These are phyloP conservation scores for Ephemerocybe angulata DNA, from an alignment of 768 basidiomycete genomes.

Conservation along the genomic window DNA sequence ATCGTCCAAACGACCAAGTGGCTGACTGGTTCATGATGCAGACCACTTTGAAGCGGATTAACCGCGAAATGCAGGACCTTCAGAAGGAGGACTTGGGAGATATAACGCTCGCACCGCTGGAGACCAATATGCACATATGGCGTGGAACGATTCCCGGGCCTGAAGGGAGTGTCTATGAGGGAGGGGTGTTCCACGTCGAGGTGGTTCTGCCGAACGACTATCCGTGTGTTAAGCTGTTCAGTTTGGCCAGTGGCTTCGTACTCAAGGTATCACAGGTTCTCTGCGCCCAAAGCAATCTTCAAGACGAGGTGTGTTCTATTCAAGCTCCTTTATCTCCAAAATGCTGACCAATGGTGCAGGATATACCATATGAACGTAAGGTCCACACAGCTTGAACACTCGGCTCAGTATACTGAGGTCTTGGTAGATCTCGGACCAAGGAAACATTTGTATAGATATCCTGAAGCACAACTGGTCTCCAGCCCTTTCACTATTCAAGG, in stretches of 20 bases:
- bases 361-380: slow-evolving; percentile 86
- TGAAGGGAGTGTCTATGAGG: slow-evolving; percentile 78
- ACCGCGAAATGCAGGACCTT: slow-evolving; percentile 75
- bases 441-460: slow-evolving; percentile 83
- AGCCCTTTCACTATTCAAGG: slow-evolving; percentile 89
- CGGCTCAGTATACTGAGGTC: slow-evolving; percentile 1
- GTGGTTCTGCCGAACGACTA: slow-evolving; percentile 70
- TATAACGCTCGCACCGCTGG: slow-evolving; percentile 64
- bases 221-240: slow-evolving; percentile 49
- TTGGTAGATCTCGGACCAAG: slow-evolving; percentile 63
- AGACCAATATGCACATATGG: slow-evolving; percentile 69
- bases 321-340: not conserved
- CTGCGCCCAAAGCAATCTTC: slow-evolving; percentile 74
- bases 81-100: slow-evolving; percentile 79
- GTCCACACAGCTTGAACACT: not conserved
- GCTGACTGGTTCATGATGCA: slow-evolving; percentile 9
- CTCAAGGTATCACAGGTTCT: slow-evolving; percentile 52
- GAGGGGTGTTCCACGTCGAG: slow-evolving; percentile 68
- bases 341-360: slow-evolving; percentile 30
- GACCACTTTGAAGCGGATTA: slow-evolving; percentile 77
- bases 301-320: slow-evolving; percentile 54
- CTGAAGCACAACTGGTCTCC: slow-evolving; percentile 95
- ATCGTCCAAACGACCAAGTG: not conserved
- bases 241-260: not conserved
- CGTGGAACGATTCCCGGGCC: slow-evolving; percentile 77